Evolutionary conservation across 2,329 filamentous ascomycete species (phyloP).

Genomic region (Hypoxylon sp.): DNA sequence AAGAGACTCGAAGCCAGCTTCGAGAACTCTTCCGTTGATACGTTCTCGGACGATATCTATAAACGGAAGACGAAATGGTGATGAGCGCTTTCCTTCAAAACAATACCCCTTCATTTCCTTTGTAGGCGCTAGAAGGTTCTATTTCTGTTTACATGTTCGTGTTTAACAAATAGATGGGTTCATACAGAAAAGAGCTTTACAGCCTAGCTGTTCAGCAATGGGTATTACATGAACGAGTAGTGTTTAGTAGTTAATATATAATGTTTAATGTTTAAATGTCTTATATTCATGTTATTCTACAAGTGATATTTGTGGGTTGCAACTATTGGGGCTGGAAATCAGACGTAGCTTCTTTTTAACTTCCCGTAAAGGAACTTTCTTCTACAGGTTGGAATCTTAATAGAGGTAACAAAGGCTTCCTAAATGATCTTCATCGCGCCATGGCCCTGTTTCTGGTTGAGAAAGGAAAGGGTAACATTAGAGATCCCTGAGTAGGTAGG

Average conservation of each 20-base stretch:
- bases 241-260: background rate
- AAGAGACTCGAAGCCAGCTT: background rate
- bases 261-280: constrained; percentile 2
- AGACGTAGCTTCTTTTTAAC: too few species aligned
- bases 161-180: background rate
- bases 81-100: background rate
- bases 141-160: background rate
- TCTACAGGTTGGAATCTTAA: too few species aligned
- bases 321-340: too few species aligned
- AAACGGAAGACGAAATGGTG: background rate
- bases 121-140: background rate
- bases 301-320: too few species aligned
- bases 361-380: too few species aligned
- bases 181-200: background rate
- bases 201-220: background rate
- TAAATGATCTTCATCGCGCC: too few species aligned
- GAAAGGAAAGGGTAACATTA: too few species aligned
- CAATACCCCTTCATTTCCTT: background rate
- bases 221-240: background rate
- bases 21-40: background rate
- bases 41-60: background rate
- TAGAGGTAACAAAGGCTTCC: too few species aligned
- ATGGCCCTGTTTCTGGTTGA: too few species aligned
- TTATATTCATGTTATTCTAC: too few species aligned
- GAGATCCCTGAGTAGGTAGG: too few species aligned